These are phyloP conservation scores for Cydonia oblonga DNA, from an alignment of 331 rosid genomes.

Conservation along the genomic window DNA sequence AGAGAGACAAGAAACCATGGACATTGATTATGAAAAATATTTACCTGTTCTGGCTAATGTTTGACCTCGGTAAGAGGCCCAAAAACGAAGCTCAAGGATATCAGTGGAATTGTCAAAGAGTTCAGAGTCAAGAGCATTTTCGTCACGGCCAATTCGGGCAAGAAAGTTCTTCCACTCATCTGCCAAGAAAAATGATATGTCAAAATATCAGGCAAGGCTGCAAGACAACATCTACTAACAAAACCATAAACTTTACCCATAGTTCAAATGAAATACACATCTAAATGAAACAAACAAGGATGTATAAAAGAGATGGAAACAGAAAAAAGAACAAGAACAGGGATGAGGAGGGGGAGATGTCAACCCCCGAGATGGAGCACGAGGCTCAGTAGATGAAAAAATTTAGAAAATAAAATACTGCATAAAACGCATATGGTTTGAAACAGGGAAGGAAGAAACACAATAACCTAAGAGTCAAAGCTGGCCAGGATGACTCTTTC, in stretches of 20 bases:
- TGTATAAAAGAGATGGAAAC: not conserved
- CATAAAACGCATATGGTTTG: not conserved
- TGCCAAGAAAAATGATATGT: conserved; percentile 4
- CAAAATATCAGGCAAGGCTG: not conserved
- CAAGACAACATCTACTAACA: not conserved
- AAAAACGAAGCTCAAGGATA: conserved; percentile 78
- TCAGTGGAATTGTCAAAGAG: conserved; percentile 48
- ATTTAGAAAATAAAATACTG: not conserved
- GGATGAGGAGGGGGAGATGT: not conserved
- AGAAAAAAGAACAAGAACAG: not conserved
- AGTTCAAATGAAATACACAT: not conserved
- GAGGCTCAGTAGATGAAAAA: not conserved
- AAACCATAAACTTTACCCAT: not conserved
- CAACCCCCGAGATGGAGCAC: not conserved
- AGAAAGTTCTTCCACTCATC: conserved; percentile 97
- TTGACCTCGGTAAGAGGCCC: conserved; percentile 97
- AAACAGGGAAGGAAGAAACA: not conserved
- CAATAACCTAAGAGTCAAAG: not conserved
- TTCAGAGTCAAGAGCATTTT: conserved; percentile 47
- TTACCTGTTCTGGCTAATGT: conserved; percentile 94
- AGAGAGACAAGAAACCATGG: not conserved
- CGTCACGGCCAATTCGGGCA: conserved; percentile 74
- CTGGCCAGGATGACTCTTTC: not conserved
- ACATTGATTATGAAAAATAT: not conserved
- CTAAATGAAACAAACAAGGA: not conserved